These are phyloP conservation scores for Poa annua DNA, from an alignment of 176 grass and related monocot genomes.

Conservation along the genomic window DNA sequence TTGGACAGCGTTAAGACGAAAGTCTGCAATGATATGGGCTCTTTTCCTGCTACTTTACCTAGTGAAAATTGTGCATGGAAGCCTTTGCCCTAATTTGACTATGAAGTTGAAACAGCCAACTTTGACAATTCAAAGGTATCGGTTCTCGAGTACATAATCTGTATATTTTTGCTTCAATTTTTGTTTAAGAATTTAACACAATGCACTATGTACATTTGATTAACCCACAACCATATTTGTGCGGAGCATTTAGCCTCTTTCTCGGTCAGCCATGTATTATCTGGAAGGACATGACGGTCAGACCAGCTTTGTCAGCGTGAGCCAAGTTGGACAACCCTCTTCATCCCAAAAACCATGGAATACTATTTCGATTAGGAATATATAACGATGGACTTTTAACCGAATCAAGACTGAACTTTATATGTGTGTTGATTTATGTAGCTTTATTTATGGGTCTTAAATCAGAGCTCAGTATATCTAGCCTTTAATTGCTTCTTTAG, in stretches of 20 bases:
- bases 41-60: background rate
- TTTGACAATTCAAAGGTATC: background rate
- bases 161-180: background rate
- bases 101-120: background rate
- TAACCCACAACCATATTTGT: background rate
- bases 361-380: background rate
- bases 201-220: background rate
- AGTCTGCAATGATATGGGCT: constrained; percentile 22
- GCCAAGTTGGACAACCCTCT: background rate
- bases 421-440: too few species aligned
- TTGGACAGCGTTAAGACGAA: constrained; percentile 10
- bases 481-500: background rate
- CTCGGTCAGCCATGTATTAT: background rate
- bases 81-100: background rate
- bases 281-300: background rate
- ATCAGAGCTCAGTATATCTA: background rate
- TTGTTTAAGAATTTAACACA: background rate
- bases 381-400: background rate
- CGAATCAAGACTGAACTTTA: background rate
- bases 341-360: background rate
- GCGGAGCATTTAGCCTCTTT: background rate
- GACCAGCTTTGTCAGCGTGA: background rate
- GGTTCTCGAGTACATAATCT: background rate
- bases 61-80: background rate
- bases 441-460: background rate